Evolutionary conservation across 352 stramenopile species (phyloP).

Genomic region (Sclerospora graminicola): DNA sequence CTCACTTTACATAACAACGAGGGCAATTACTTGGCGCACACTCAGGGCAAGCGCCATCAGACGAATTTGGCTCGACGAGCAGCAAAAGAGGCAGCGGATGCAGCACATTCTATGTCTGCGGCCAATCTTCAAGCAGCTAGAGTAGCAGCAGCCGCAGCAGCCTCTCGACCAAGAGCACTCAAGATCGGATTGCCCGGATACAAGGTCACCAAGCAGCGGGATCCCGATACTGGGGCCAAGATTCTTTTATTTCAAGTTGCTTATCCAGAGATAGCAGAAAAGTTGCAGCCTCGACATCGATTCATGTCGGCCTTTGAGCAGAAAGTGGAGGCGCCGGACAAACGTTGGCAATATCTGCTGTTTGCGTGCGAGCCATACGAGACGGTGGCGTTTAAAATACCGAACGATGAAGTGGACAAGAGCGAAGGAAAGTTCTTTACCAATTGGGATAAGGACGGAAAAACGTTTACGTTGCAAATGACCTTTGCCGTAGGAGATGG

Average conservation of each 20-base stretch:
- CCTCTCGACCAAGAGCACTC: conserved; percentile 55
- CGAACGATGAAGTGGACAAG: conserved; percentile 94
- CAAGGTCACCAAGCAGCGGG: conserved; percentile 93
- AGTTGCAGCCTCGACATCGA: conserved; percentile 92
- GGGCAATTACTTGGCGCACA: conserved; percentile 99
- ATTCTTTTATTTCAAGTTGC: conserved; percentile 91
- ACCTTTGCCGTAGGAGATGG: conserved; percentile 38
- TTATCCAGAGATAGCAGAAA: conserved; percentile 93
- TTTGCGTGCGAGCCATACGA: conserved; percentile 99
- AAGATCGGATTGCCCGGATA: conserved; percentile 96
- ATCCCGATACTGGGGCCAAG: conserved; percentile 71
- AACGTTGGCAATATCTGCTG: conserved; percentile 93
- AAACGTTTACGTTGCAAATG: conserved; percentile 93
- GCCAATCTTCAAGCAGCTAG: conserved; percentile 30
- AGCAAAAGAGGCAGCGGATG: conserved; percentile 67
- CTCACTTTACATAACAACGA: conserved; percentile 98
- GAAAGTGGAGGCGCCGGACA: conserved; percentile 94
- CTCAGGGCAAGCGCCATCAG: conserved; percentile 98
- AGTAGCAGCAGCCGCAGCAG: conserved; percentile 29
- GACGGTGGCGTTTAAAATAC: conserved; percentile 99
- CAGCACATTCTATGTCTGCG: conserved; percentile 32
- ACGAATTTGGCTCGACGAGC: conserved; percentile 90
- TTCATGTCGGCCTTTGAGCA: conserved; percentile 99
- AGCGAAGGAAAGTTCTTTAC: conserved; percentile 93
- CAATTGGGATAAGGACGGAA: conserved; percentile 94